These are phyloP conservation scores for Pseudopyrenochaeta lycopersici DNA, from an alignment of 2,329 filamentous ascomycete species.

Conservation along the genomic window DNA sequence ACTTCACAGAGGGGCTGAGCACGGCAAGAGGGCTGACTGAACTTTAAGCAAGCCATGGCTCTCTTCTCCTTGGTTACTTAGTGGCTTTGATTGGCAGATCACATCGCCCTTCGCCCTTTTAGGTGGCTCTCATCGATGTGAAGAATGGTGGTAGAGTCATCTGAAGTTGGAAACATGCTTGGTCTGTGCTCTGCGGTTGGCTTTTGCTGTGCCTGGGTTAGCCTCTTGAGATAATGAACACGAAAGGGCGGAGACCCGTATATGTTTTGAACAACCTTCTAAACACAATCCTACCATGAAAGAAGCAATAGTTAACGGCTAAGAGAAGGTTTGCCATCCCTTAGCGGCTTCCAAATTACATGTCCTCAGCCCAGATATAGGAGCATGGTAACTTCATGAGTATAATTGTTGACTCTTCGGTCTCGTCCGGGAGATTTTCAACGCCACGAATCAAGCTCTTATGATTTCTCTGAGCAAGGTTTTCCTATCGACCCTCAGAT, in stretches of 20 bases:
- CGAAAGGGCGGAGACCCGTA: not conserved
- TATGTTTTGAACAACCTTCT: not conserved
- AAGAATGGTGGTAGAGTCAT: not conserved
- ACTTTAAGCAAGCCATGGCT: not conserved
- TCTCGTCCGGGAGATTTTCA: too few species aligned
- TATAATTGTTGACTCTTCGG: too few species aligned
- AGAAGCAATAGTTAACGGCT: not conserved
- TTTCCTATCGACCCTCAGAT: too few species aligned
- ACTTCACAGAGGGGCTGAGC: not conserved
- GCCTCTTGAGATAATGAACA: not conserved
- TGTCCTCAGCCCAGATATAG: too few species aligned
- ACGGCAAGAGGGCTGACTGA: not conserved
- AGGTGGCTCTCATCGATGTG: not conserved
- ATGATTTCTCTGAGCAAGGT: too few species aligned
- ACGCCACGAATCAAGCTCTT: too few species aligned
- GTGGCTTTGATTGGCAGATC: not conserved
- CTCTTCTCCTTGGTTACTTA: not conserved
- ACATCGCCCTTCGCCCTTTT: constrained; percentile 19
- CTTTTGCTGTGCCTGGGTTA: not conserved
- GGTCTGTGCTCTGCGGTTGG: not conserved
- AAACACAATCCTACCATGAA: not conserved
- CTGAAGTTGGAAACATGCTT: not conserved
- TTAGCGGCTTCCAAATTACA: too few species aligned
- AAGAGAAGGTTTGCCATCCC: not conserved
- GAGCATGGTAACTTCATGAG: too few species aligned